Evolutionary conservation across 768 basidiomycete genomes (phyloP), one percentile per base, ranked within the genome.

Genomic region (Crucibulum laeve): DNA sequence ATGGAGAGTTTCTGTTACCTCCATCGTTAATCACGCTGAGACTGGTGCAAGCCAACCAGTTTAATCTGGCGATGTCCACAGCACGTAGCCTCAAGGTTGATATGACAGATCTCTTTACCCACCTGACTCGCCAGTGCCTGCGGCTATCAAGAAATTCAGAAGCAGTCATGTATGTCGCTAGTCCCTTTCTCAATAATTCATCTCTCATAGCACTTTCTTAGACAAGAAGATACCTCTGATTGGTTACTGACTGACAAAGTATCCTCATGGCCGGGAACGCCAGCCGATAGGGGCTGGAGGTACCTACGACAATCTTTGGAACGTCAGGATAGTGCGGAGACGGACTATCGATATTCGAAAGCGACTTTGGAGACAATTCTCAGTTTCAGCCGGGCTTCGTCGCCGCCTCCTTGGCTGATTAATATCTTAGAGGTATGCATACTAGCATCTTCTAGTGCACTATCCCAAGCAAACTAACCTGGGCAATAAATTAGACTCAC

Each of bases 171-270:
- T 87, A 61, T 53, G 76, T 64, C 42, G 35, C 30, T 33, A 24
- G 25, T 38, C 35, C 14, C 15, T 38, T 17, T 41, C 41, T 45
- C 38, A 17, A 7, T 28, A n/a, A 43, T 33, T 51, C 19, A 43
- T 51, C 13, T 47, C n/a, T 44, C 45, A 28, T 51, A 26, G 43
- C 39, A 17, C 32, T 23, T 25, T 15, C 43, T 19, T 40, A 92
- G 90, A 38, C 74, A 77, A 63, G 80, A 83, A 52, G 80, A 87
- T 43, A 77, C 75, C 3, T 80, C 81, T 1, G 81, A 85, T 49
- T 97, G 94, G 93, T 70, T 97, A 25, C 69, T 89, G 26, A 83
- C 83, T 15, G 88, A 91, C 55, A 80, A 83, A 46, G 75, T 89
- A 7, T 74, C 82, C 2, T 84, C 87, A 0, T 95, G 95, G 85